Conservation (phyloP, 2,329 filamentous ascomycete genomes). For the Botrytis medusae region DNA sequence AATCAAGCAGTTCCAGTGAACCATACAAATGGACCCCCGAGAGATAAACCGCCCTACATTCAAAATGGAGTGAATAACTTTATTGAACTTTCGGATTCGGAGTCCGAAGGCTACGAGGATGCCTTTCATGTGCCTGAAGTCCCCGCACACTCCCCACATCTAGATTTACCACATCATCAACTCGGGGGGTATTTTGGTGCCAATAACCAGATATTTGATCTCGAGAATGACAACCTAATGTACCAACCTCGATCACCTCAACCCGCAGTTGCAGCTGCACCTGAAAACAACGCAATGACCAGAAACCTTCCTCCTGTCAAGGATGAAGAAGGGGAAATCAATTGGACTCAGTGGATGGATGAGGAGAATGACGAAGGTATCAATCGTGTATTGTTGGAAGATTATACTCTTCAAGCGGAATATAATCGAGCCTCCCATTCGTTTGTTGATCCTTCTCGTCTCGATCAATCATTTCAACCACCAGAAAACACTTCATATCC, state of each 20-base stretch:
- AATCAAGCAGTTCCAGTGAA: background rate
- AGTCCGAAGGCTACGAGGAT: background rate
- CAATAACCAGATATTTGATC: background rate
- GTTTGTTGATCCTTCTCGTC: background rate
- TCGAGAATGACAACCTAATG: background rate
- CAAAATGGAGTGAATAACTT: background rate
- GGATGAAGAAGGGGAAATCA: background rate
- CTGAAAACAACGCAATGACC: background rate
- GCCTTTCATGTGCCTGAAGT: background rate
- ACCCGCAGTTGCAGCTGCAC: background rate
- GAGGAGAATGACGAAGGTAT: constrained; percentile 2
- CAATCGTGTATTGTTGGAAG: constrained; percentile 13
- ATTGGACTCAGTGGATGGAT: constrained; percentile 8
- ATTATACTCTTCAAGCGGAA: background rate
- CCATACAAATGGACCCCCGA: background rate
- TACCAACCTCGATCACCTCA: background rate
- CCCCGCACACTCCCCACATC: background rate
- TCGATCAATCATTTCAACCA: background rate
- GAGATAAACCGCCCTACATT: background rate
- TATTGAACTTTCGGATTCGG: constrained; percentile 6
- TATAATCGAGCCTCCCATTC: background rate
- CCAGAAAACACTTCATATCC: background rate
- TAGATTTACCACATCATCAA: too few relatives aligned
- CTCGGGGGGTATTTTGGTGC: background rate
- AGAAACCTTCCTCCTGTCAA: background rate